Evolutionary conservation across 352 stramenopile genomes (phyloP), one percentile per base, ranked within the genome.

Genomic region (Paralagenidium karlingii): DNA sequence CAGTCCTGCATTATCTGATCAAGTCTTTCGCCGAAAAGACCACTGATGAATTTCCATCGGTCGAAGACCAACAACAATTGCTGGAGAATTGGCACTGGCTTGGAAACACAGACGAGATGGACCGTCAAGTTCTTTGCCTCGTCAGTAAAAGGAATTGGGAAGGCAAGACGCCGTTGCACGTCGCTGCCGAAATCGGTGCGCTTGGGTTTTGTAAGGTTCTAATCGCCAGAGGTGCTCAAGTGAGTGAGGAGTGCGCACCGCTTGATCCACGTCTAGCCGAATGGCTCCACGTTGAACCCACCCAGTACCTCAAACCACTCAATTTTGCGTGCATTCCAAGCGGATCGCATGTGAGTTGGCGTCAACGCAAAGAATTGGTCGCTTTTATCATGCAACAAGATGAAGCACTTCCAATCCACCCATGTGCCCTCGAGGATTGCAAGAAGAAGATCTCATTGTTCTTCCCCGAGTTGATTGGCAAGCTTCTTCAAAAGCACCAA

Each of bases 1-100:
- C 63, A 4, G 51, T 77, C 15, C 49, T 77, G 15, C 63, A 77
- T 34, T 70, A 57, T 18, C 58, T 73, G 33, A 38, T 77, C 51
- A 70, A 12, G 60, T 60, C 24, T 70, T 54, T n/a, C n/a, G n/a
- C n/a, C n/a, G n/a, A n/a, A n/a, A n/a, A n/a, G n/a, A n/a, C n/a
- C n/a, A n/a, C n/a, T 11, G 38, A 39, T 1, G 31, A 42, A 8
- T 68, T 69, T 27, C 62, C 62, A 5, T 56, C 52, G 8, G 53
- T 65, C 5, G 44, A 53, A 33, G 43, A 58, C 10, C 62, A 75
- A 43, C 44, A 49, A 1, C 25, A 45, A 5, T 21, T 38, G 12
- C 49, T 75, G n/a, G 42, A 37, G 12, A 60, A 55, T 3, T 26
- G 36, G 11, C 36, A 45, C 13, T 75, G 62, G 62, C 49, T 75